These are phyloP conservation scores for Rickenella mellea DNA, from an alignment of 768 basidiomycete genomes.

Conservation along the genomic window DNA sequence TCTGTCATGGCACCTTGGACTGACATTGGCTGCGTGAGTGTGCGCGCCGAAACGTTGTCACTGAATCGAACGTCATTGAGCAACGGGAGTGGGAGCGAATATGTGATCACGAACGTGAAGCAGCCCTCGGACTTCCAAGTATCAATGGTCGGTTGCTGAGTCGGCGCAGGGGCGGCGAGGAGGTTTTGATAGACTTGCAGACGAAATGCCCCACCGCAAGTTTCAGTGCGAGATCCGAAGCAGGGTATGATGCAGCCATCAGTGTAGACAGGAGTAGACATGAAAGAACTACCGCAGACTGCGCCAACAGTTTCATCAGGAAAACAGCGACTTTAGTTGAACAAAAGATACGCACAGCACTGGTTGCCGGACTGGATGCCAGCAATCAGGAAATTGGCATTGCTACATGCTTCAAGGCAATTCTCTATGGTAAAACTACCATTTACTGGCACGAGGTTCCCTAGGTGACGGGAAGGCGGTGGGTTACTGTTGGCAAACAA, in stretches of 20 bases:
- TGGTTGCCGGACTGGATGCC: slow-evolving; percentile 55
- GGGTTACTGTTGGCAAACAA: slow-evolving; percentile 32
- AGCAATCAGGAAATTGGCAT: slow-evolving; percentile 52
- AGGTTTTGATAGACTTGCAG: slow-evolving; percentile 58
- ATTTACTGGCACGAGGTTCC: slow-evolving; percentile 27
- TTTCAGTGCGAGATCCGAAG: slow-evolving; percentile 53
- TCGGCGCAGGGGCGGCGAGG: slow-evolving; percentile 49
- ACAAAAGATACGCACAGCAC: slow-evolving; percentile 31
- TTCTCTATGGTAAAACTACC: slow-evolving; percentile 42
- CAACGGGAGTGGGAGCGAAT: slow-evolving; percentile 3
- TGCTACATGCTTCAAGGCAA: slow-evolving; percentile 52
- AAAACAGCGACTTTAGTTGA: too few relatives aligned
- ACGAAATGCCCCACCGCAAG: slow-evolving; percentile 67
- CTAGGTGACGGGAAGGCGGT: slow-evolving; percentile 52
- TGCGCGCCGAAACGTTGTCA: slow-evolving; percentile 6
- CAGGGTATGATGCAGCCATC: slow-evolving; percentile 66
- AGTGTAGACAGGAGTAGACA: slow-evolving; percentile 39
- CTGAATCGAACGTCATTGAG: slow-evolving; percentile 32
- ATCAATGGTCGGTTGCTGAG: slow-evolving; percentile 41
- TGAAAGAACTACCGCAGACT: slow-evolving; percentile 25
- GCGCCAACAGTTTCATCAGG: slow-evolving; percentile 41
- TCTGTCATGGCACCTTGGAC: slow-evolving; percentile 39
- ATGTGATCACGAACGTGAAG: slow-evolving; percentile 39
- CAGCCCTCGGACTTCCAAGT: slow-evolving; percentile 69
- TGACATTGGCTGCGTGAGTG: slow-evolving; percentile 3